Evolutionary conservation across 2,329 filamentous ascomycete species (phyloP).

Genomic region (Alternaria sp.): DNA sequence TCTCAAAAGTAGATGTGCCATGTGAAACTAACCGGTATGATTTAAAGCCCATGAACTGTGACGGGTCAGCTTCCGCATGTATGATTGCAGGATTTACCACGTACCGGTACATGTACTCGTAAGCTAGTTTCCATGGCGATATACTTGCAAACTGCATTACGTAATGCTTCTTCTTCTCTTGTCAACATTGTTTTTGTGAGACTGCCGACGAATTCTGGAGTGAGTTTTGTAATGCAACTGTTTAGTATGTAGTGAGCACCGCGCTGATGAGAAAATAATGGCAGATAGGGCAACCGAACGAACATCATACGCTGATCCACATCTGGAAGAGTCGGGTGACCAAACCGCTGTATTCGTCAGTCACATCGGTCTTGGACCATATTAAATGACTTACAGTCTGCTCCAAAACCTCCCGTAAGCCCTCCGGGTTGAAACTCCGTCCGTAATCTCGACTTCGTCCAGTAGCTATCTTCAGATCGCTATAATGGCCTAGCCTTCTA

Average conservation of each 20-base stretch:
- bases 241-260: background rate
- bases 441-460: conserved; percentile 2
- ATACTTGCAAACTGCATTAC: conserved; percentile 13
- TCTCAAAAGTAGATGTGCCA: conserved; percentile 11
- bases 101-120: conserved; percentile 13
- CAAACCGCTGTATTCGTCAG: too few species aligned
- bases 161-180: conserved; percentile 4
- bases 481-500: background rate
- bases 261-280: too few species aligned
- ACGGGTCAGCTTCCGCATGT: too few species aligned
- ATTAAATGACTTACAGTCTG: background rate
- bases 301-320: conserved; percentile 21
- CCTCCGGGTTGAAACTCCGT: background rate
- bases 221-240: conserved; percentile 12
- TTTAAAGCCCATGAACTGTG: conserved; percentile 3
- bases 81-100: background rate
- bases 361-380: too few species aligned
- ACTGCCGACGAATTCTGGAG: background rate
- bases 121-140: conserved; percentile 8
- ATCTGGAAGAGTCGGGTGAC: background rate
- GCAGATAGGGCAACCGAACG: background rate
- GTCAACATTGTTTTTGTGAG: conserved; percentile 5
- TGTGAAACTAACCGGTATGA: conserved; percentile 11
- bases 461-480: conserved; percentile 6
- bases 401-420: background rate